phyloP scores from a whole-genome alignment of 805 yeast species.

The Suhomyces xylopsoci region DNA sequence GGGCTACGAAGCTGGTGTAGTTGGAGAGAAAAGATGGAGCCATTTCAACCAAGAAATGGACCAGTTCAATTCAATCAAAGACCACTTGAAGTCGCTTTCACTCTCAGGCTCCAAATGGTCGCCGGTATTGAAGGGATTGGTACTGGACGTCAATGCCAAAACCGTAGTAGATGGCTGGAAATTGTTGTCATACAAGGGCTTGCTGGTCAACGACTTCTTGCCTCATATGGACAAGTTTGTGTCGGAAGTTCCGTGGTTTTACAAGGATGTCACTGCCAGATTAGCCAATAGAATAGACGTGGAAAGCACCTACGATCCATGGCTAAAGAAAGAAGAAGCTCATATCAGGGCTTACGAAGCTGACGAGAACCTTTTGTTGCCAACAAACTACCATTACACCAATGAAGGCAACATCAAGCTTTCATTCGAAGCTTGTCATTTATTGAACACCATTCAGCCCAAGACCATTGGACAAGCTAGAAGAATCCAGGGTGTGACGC shows the following conservation, averaged over 20 bases:
- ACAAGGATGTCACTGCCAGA: constrained; percentile 30
- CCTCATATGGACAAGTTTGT: constrained; percentile 25
- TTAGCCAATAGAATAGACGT: constrained; percentile 62
- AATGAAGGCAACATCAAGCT: constrained; percentile 48
- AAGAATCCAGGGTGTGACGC: constrained; percentile 91
- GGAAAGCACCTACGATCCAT: constrained; percentile 82
- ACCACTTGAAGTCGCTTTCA: constrained; percentile 42
- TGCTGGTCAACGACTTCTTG: constrained; percentile 25
- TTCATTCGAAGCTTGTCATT: constrained; percentile 70
- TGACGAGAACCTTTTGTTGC: constrained; percentile 76
- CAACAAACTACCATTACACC: constrained; percentile 61
- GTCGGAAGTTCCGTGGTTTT: constrained; percentile 21
- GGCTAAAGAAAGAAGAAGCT: constrained; percentile 66
- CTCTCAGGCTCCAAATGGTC: constrained; percentile 66
- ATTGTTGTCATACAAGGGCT: constrained; percentile 55
- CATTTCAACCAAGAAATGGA: constrained; percentile 43
- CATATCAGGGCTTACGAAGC: constrained; percentile 75
- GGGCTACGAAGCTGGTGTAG: constrained; percentile 67
- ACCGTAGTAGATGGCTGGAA: constrained; percentile 60
- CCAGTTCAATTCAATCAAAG: constrained; percentile 43
- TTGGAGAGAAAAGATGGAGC: constrained; percentile 55
- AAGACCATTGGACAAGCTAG: constrained; percentile 93
- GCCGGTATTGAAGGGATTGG: constrained; percentile 40
- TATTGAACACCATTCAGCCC: constrained; percentile 75
- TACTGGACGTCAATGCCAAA: constrained; percentile 46